A percentile compares a stretch with the other conserved stretches of the same genome.
phyloP scores from a whole-genome alignment of 2,329 filamentous ascomycete genomes.

The Epichloe sylvatica region DNA sequence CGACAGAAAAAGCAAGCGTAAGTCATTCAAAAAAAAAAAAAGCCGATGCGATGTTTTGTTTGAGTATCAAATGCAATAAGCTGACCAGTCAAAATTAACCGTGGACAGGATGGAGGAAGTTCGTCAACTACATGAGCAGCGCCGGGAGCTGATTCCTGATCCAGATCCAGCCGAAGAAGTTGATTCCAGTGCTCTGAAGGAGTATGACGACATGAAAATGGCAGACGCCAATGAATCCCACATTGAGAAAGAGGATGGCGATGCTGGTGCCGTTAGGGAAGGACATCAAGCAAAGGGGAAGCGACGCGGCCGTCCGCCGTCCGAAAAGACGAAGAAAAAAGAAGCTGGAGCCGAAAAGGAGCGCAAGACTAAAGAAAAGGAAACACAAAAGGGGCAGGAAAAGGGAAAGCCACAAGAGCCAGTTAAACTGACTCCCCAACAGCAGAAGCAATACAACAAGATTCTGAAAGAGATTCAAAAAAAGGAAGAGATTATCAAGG shows the following conservation, averaged over 20 bases:
- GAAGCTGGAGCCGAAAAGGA: constrained; percentile 35
- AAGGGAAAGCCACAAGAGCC: constrained; percentile 52
- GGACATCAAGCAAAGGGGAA: constrained; percentile 39
- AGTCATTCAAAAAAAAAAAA: constrained; percentile 18
- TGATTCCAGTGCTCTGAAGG: constrained; percentile 29
- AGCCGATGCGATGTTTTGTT: constrained; percentile 2
- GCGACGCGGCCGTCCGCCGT: constrained; percentile 41
- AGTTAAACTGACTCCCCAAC: constrained; percentile 50
- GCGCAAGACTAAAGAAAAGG: constrained; percentile 60
- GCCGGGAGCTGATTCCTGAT: constrained; percentile 59
- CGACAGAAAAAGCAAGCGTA: constrained; percentile 56
- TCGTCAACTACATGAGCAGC: constrained; percentile 55
- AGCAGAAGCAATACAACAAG: constrained; percentile 79
- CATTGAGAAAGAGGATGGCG: constrained; percentile 43
- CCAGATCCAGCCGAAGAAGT: constrained; percentile 52
- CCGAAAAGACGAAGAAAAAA: constrained; percentile 64
- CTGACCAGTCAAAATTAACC: background rate
- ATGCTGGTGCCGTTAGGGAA: constrained; percentile 59
- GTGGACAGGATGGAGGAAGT: constrained; percentile 51
- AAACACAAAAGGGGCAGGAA: constrained; percentile 40
- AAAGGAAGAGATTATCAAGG: constrained; percentile 68
- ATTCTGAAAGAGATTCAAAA: constrained; percentile 80
- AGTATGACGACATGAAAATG: constrained; percentile 47
- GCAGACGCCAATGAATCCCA: constrained; percentile 48
- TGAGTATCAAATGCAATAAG: background rate